Percentiles rank a stretch among this genome's conserved stretches.
These are phyloP conservation scores for Solanum sitiens DNA, from an alignment of 257 asterid genomes.

Conservation along the genomic window DNA sequence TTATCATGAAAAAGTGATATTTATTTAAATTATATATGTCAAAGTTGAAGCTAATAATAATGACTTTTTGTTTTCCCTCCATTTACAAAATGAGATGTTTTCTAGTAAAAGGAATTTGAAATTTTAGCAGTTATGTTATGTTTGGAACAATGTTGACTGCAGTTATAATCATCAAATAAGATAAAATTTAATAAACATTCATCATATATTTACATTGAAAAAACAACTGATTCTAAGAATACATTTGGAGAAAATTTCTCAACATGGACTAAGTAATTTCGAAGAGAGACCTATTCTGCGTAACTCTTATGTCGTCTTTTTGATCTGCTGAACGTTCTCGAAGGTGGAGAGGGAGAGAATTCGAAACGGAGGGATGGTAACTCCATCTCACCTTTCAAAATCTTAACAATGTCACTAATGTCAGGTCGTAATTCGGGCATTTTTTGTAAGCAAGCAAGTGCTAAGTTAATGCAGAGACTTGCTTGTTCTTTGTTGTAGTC, in stretches of 20 bases:
- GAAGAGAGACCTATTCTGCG: constrained; percentile 16
- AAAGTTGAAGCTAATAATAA: neutral
- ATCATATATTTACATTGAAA: neutral
- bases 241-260: neutral
- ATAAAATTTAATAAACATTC: neutral
- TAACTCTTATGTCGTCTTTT: constrained; percentile 38
- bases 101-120: neutral
- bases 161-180: neutral
- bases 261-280: neutral
- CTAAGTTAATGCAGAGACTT: constrained; percentile 62
- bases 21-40: neutral
- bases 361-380: constrained; percentile 61
- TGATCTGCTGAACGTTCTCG: constrained; percentile 38
- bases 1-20: neutral
- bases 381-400: constrained; percentile 78
- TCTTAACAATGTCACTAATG: constrained; percentile 59
- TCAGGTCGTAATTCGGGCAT: constrained; percentile 85
- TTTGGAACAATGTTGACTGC: neutral
- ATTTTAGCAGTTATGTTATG: neutral
- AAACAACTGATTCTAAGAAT: neutral
- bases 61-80: neutral
- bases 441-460: constrained; percentile 82
- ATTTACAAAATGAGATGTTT: neutral
- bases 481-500: constrained; percentile 63
- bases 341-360: constrained; percentile 90